Base-by-base conservation (phyloP, 139 green algal genomes). In the Volvox reticuliferus region DNA sequence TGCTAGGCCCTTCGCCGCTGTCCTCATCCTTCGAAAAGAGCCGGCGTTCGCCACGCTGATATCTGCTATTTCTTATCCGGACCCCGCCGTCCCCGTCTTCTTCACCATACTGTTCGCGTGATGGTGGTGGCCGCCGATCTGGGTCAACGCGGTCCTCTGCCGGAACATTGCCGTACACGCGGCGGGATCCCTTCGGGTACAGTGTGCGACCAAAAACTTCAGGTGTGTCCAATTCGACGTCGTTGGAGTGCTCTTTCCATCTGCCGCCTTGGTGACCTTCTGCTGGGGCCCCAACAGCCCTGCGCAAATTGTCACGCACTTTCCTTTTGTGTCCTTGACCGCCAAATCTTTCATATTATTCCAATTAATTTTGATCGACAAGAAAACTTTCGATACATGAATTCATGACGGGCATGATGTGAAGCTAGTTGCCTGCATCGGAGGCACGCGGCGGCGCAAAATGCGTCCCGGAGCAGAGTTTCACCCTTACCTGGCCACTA, bases 1-100 rank as follows among this genome's bases (percentile, higher is more conserved):
- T 89, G 69, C 85, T 89, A 2, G 83, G 82, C 13, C 82, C 26
- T 33, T 36, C 82, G 21, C 21, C 65, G 21, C 65, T 28, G 21
- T 73, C 65, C 24, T 73, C 65, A 73, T 73, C 65, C 21, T 5
- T 12, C 2, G 21, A 73, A 73, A 24, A 28, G 16, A 24, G 65
- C 65, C 65, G 65, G 6, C 65, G 65, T 12, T 73, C 65, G 21
- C 65, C 6, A 9, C 21, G 24, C 21, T 28, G 65, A 12, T 73
- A 73, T 73, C 65, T 12, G 12, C 65, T 55, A 9, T 55, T 55
- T 9, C 44, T 55, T 55, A 14, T 5, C 44, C 44, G 44, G 44
- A 55, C 44, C 44, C 44, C 65, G 65, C 12, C 65, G 35, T 36
- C 14, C 26, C 75, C 75, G n/a, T 12, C 6, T 80, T 55, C 30